Conservation (phyloP, 306 rosid genomes). For the Gynostemma pentaphyllum region DNA sequence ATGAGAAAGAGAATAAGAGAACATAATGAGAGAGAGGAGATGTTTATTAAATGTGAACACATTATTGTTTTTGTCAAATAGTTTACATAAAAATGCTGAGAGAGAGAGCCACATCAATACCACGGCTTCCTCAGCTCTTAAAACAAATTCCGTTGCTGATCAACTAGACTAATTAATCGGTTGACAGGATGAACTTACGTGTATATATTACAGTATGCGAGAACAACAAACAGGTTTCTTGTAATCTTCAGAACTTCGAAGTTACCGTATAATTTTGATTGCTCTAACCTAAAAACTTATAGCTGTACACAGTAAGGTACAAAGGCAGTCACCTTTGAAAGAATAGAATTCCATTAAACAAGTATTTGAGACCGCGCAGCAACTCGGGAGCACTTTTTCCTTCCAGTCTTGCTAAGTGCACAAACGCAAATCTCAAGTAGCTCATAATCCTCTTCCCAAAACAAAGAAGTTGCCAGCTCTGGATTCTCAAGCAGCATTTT, state of each 20-base stretch:
- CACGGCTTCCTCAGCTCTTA: not conserved
- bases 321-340: not conserved
- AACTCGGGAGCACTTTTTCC: slow-evolving; percentile 66
- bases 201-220: not conserved
- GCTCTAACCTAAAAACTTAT: slow-evolving; percentile 3
- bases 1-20: not conserved
- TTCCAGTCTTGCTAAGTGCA: slow-evolving; percentile 67
- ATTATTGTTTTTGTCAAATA: not conserved
- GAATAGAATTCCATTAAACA: slow-evolving; percentile 25
- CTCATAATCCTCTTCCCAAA: slow-evolving; percentile 85
- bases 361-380: slow-evolving; percentile 84
- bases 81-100: not conserved
- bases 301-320: slow-evolving; percentile 13
- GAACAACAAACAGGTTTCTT: not conserved
- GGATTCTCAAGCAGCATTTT: slow-evolving; percentile 86
- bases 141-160: not conserved
- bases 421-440: slow-evolving; percentile 85
- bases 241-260: slow-evolving; percentile 1
- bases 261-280: not conserved
- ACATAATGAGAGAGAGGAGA: not conserved
- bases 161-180: not conserved
- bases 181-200: not conserved
- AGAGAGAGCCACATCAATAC: slow-evolving; percentile 3
- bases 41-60: not conserved
- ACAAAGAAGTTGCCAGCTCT: slow-evolving; percentile 51